Conservation (phyloP, 768 basidiomycete species). For the Pulveroboletus ravenelii region DNA sequence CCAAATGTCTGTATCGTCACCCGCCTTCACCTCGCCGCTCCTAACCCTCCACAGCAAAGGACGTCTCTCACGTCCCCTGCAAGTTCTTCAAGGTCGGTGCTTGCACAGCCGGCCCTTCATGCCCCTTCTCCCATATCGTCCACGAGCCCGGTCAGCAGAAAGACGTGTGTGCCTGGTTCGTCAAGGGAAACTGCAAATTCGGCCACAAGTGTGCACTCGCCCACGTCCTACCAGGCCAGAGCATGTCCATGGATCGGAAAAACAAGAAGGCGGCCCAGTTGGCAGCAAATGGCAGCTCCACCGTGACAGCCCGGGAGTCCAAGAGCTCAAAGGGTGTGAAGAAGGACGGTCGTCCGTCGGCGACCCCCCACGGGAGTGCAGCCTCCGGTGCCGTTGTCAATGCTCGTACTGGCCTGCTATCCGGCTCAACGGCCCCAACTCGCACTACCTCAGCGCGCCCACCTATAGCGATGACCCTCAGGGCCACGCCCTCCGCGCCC, state of each 20-base stretch:
- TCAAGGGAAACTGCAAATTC: slow-evolving; percentile 89
- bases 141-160: slow-evolving; percentile 75
- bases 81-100: slow-evolving; percentile 94
- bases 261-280: slow-evolving; percentile 90
- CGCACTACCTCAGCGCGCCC: slow-evolving; percentile 48
- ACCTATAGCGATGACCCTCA: slow-evolving; percentile 63
- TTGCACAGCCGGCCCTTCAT: slow-evolving; percentile 90
- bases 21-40: neutral
- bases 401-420: slow-evolving; percentile 25
- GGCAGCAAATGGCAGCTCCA: slow-evolving; percentile 45
- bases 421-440: slow-evolving; percentile 68
- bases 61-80: slow-evolving; percentile 94
- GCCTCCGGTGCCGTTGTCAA: slow-evolving; percentile 6
- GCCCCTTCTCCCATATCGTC: slow-evolving; percentile 86
- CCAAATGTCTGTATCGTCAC: slow-evolving; percentile 28
- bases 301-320: slow-evolving; percentile 16
- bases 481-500: slow-evolving; percentile 72
- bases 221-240: slow-evolving; percentile 90
- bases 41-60: slow-evolving; percentile 53
- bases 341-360: slow-evolving; percentile 31
- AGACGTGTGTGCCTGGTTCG: slow-evolving; percentile 83
- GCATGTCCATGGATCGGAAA: slow-evolving; percentile 93
- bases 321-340: slow-evolving; percentile 33
- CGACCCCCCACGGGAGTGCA: slow-evolving; percentile 13
- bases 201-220: slow-evolving; percentile 87